Evolutionary conservation across 768 basidiomycete species (phyloP).

Genomic region (Amanita rubescens): DNA sequence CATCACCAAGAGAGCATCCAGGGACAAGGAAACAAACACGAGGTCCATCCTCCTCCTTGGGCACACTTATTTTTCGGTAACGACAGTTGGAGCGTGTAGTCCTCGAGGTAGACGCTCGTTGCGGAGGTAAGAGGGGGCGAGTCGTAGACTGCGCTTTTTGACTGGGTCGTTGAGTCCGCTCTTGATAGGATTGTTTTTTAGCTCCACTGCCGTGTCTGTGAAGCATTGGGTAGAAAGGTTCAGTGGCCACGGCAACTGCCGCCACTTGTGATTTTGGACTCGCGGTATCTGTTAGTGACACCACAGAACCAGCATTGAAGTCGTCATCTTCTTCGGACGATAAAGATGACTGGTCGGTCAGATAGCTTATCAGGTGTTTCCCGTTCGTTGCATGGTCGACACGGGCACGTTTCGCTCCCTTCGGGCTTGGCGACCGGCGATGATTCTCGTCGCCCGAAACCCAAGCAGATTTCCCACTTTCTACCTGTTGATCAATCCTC

Average conservation of each 20-base stretch:
- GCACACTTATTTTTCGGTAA: constrained; percentile 61
- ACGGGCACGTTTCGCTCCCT: neutral
- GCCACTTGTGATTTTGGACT: neutral
- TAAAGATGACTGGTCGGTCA: neutral
- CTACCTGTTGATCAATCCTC: neutral
- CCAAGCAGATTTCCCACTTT: neutral
- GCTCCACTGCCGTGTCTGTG: constrained; percentile 29
- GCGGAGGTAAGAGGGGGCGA: constrained; percentile 13
- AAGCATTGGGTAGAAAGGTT: constrained; percentile 23
- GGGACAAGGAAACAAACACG: constrained; percentile 62
- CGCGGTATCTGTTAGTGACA: neutral
- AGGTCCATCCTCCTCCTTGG: constrained; percentile 42
- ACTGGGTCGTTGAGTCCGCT: neutral
- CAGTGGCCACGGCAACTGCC: constrained; percentile 11
- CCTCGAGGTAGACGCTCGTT: constrained; percentile 31
- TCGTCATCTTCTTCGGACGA: constrained; percentile 24
- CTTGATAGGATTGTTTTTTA: neutral
- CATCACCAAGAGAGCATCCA: constrained; percentile 55
- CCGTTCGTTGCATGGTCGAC: neutral
- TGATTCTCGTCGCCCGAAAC: neutral
- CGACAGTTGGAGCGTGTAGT: constrained; percentile 65
- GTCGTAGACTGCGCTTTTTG: constrained; percentile 6
- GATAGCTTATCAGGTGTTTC: neutral
- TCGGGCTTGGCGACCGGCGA: too few relatives aligned
- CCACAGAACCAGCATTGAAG: constrained; percentile 32